Evolutionary conservation across 139 green algal genomes (phyloP).

Genomic region (Chlamydomonas eustigma): DNA sequence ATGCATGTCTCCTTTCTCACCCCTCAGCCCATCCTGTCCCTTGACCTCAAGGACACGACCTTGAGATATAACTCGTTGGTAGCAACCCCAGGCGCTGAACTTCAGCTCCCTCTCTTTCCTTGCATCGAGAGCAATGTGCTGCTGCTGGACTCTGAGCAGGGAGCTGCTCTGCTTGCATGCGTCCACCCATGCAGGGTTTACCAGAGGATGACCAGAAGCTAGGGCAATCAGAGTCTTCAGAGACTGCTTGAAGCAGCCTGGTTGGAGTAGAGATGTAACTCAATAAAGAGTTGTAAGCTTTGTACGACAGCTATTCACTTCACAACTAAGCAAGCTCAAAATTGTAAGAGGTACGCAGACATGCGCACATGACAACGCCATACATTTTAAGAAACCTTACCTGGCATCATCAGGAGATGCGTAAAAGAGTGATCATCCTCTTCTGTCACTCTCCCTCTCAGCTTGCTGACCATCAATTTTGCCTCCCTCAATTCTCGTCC

Average conservation of each 20-base stretch:
- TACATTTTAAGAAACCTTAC: not conserved
- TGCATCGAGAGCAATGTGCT: not conserved
- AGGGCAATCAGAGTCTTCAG: not conserved
- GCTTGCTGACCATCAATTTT: not conserved
- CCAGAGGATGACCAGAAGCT: not conserved
- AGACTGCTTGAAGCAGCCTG: not conserved
- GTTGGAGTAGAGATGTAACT: too few species aligned
- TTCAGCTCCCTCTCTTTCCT: not conserved
- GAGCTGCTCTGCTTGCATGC: not conserved
- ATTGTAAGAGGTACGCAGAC: too few species aligned
- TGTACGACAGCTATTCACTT: too few species aligned
- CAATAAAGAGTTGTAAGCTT: too few species aligned
- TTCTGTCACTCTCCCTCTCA: not conserved
- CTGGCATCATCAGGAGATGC: not conserved
- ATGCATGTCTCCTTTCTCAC: not conserved
- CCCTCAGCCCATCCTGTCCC: not conserved
- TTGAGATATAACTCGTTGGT: not conserved
- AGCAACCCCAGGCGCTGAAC: not conserved
- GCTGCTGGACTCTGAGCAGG: not conserved
- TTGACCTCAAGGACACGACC: not conserved
- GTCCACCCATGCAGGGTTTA: not conserved
- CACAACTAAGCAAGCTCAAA: too few species aligned
- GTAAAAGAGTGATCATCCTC: not conserved
- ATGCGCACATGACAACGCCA: not conserved
- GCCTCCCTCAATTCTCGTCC: not conserved